phyloP scores from a whole-genome alignment of 768 basidiomycete genomes.

The Mycena albidolilacea region DNA sequence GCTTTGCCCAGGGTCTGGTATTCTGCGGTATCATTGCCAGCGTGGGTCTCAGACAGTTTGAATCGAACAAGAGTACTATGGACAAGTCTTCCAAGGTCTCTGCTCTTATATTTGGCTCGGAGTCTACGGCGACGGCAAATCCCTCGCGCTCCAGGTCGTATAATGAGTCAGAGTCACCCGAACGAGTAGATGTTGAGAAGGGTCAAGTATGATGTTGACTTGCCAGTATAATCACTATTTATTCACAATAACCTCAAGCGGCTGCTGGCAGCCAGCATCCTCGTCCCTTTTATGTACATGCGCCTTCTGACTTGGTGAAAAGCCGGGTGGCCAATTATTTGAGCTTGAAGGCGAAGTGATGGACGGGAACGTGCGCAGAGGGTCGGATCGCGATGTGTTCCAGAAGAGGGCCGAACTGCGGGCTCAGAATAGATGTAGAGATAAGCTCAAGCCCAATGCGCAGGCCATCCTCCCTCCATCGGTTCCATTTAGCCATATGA shows the following conservation, averaged over 20 bases:
- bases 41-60: not conserved
- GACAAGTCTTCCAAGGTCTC: not conserved
- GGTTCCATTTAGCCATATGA: not conserved
- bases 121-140: not conserved
- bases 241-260: not conserved
- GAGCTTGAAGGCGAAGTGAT: not conserved
- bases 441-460: not conserved
- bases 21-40: not conserved
- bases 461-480: not conserved
- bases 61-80: not conserved
- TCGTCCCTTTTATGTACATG: not conserved
- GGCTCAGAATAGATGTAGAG: not conserved
- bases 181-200: not conserved
- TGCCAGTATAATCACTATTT: not conserved
- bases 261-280: not conserved
- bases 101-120: not conserved
- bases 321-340: not conserved
- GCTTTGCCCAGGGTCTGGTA: not conserved
- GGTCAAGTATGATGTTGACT: not conserved
- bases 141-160: not conserved
- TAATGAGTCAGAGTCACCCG: not conserved
- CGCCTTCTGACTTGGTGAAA: not conserved
- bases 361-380: not conserved
- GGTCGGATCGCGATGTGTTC: not conserved
- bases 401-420: not conserved